Percentiles rank a stretch among this genome's conserved stretches.
Evolutionary conservation across 306 rosid genomes (phyloP).

Genomic region (Trifolium fragiferum): DNA sequence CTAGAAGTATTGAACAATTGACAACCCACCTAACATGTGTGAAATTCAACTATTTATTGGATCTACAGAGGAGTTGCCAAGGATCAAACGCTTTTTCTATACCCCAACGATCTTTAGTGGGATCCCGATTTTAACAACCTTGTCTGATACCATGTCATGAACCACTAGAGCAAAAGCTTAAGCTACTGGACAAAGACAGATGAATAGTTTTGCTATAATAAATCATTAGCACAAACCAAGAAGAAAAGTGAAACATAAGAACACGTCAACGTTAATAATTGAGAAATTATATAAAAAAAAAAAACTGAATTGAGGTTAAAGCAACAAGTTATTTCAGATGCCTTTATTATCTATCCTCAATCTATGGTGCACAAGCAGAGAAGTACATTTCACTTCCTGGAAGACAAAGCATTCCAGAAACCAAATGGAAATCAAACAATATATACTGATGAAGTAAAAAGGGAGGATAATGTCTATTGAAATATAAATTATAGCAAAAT

Average conservation of each 20-base stretch:
- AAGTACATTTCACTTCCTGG: neutral
- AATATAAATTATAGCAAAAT: constrained; percentile 3
- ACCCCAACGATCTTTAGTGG: too few species aligned
- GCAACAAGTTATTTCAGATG: neutral
- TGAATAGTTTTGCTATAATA: neutral
- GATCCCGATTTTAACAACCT: too few species aligned
- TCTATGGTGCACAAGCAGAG: constrained; percentile 9
- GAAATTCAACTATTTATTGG: neutral
- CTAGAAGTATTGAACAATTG: neutral
- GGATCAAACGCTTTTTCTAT: neutral
- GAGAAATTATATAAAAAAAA: constrained; percentile 3
- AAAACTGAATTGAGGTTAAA: constrained; percentile 4
- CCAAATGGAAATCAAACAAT: neutral
- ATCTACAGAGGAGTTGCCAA: neutral
- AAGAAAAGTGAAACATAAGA: constrained; percentile 22
- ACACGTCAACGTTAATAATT: neutral
- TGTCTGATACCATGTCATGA: neutral
- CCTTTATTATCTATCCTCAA: neutral
- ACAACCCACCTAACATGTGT: constrained; percentile 8
- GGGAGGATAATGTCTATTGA: neutral
- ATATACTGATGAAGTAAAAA: constrained; percentile 9
- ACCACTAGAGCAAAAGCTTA: constrained; percentile 7
- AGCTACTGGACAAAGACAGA: neutral
- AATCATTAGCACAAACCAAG: neutral
- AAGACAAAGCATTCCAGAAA: constrained; percentile 19